A percentile compares a stretch with the other conserved stretches of the same genome.
Conservation (phyloP, 1,284 basidiomycete species). For the Sporisorium iseilematis-ciliati region DNA sequence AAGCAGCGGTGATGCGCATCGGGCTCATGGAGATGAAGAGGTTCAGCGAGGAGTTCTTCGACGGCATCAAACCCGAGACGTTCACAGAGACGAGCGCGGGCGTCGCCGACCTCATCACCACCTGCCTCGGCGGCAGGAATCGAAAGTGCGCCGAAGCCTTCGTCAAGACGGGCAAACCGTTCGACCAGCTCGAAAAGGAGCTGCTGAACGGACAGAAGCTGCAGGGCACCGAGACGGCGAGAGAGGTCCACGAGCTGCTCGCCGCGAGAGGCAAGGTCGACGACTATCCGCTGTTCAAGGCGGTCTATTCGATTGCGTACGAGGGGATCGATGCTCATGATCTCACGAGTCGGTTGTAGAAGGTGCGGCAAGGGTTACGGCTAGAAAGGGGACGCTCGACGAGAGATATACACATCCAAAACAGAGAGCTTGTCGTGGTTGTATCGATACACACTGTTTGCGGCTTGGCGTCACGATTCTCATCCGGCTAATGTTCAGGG, state of each 20-base stretch:
- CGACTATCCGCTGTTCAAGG: constrained; percentile 74
- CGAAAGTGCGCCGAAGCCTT: constrained; percentile 74
- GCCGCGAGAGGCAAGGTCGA: constrained; percentile 72
- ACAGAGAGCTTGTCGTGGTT: not conserved
- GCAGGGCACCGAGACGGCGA: constrained; percentile 74
- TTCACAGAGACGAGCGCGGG: constrained; percentile 74
- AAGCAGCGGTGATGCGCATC: constrained; percentile 75
- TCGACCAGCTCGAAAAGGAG: constrained; percentile 74
- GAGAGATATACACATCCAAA: not conserved
- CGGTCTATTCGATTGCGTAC: constrained; percentile 69
- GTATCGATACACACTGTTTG: not conserved
- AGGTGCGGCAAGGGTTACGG: not conserved
- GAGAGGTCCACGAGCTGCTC: constrained; percentile 73
- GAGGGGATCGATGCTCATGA: constrained; percentile 70
- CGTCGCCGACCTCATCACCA: constrained; percentile 75
- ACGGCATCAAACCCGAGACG: constrained; percentile 73
- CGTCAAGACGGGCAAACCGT: constrained; percentile 73
- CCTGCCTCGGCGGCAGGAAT: constrained; percentile 75
- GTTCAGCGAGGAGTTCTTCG: constrained; percentile 74
- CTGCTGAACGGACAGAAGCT: constrained; percentile 75
- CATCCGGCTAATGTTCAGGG: not conserved
- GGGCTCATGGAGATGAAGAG: constrained; percentile 70
- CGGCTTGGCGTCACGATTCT: constrained; percentile 3
- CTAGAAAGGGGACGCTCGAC: not conserved
- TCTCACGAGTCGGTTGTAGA: constrained; percentile 67